Base-by-base conservation (phyloP, 2,329 filamentous ascomycete species). In the Colletotrichum tabaci region DNA sequence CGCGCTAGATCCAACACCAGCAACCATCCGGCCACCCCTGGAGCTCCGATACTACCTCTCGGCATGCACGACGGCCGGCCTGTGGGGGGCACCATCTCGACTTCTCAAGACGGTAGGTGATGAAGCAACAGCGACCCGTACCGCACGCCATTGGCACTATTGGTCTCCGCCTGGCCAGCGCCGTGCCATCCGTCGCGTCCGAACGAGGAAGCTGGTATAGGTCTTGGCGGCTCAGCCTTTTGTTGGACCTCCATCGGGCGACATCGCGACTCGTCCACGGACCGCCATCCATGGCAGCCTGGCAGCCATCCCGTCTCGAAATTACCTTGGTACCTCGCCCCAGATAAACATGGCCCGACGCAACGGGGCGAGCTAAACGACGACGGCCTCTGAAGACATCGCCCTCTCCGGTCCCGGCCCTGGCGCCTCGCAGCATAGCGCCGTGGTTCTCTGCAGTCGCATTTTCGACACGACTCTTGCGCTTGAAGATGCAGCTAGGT, bases 131-230 rank as follows among this genome's bases (percentile, higher is more conserved):
- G 46, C 35, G 57, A 57, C 53, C 53, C 61, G 46, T 18, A 35
- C 67, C 55, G 62, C 67, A 61, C 67, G 64, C 64, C 64, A 67
- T 67, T 26, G 35, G 44, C 60, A 61, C 67, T 71, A 71, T 67
- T 71, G 63, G 35, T 40, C 57, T 40, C 42, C 56, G 42, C 56
- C 42, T 44, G 38, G 42, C 35, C 64, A 53, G 68, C 57, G 57
- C 53, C 64, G 64, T 63, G 26, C 52, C 68, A 63, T 68, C 38
- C 52, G 42, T 58, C 26, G n/a, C 35, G 42, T 71, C 68, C 68
- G 52, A 71, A 68, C 57, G 50, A 68, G 68, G 68, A 71, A 71
- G 68, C 68, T 71, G 50, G 46, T 35, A 35, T 50, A 46, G 46
- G 44, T 35, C 68, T 71, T 67, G 65, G 68, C 68, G 46, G 57